Evolutionary conservation across 192 early-diverging fungal genomes (phyloP).

Genomic region (Piromyces sp.): DNA sequence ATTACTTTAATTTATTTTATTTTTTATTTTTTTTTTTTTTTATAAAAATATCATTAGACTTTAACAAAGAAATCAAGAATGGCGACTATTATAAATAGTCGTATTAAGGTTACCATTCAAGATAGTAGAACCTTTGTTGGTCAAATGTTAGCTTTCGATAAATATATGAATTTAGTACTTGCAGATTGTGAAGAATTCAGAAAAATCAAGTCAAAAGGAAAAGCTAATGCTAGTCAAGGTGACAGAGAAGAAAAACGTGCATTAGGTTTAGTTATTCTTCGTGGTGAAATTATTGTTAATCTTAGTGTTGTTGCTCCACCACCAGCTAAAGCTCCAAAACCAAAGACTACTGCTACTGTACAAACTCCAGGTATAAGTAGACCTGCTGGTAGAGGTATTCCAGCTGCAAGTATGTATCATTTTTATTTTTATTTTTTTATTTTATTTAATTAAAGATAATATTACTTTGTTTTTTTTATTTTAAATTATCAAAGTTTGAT

Average conservation of each 20-base stretch:
- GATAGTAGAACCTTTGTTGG: conserved; percentile 87
- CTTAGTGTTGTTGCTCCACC: conserved; percentile 82
- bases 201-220: conserved; percentile 64
- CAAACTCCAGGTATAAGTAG: conserved; percentile 16
- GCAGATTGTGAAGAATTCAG: conserved; percentile 95
- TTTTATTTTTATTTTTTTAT: background rate
- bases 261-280: conserved; percentile 80
- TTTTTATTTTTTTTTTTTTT: no score
- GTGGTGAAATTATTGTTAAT: conserved; percentile 82
- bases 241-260: conserved; percentile 77
- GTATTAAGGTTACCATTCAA: conserved; percentile 68
- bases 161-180: conserved; percentile 98
- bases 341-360: conserved; percentile 7
- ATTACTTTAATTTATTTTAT: no score
- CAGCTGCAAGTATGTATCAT: conserved; percentile 19
- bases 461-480: no score
- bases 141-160: conserved; percentile 98
- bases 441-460: no score
- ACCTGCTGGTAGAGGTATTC: conserved; percentile 53
- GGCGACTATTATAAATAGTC: background rate
- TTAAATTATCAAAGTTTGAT: no score
- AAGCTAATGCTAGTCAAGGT: conserved; percentile 12
- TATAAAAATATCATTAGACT: background rate
- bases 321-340: conserved; percentile 30
- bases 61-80: background rate